Evolutionary conservation across 176 grass and related monocot species (phyloP), one percentile per base, ranked within the genome.

Genomic region (Puccinellia tenuiflora): DNA sequence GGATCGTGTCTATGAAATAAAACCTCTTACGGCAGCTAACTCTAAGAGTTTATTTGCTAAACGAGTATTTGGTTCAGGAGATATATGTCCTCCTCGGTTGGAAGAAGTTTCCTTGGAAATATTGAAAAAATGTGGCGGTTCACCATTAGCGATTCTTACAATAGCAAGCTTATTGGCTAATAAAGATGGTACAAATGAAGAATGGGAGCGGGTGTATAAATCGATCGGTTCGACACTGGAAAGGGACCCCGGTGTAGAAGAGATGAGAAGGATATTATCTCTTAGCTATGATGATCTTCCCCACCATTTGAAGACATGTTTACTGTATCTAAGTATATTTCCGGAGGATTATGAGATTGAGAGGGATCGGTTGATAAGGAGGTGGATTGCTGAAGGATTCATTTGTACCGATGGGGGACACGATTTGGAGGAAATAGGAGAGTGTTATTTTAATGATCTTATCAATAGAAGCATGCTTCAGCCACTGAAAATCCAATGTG

Each of bases 351-450:
- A 75, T 46, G 68, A 76, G 42, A 86, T 89, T 18, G 12, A 81
- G 25, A 89, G 69, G 37, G 62, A 89, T 39, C 60, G 45, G 11
- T 38, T 89, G 15, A 52, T 89, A 29, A 81, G 4, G 64, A 86
- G 76, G 14, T 89, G 87, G 87, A 68, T 89, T 0, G 77, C 83
- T 68, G 81, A 89, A 86, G 87, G 81, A 81, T 89, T 89, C 54
- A 76, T 89, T 37, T 31, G 5, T 68, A 61, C n/a, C 28, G 73
- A 81, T 2, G 37, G 56, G 8, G 77, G 68, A 9, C 63, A 59
- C 31, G 77, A 85, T 77, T 45, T 81, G 7, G 69, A 89, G 46
- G 83, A 81, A 66, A 54, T 68, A 80, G 77, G 56, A 46, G 77
- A 70, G 20, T 17, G 15, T 5, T 48, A 82, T 77, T 86, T 89